Evolutionary conservation across 2,329 filamentous ascomycete species (phyloP).

Genomic region (Zymoseptoria tritici): DNA sequence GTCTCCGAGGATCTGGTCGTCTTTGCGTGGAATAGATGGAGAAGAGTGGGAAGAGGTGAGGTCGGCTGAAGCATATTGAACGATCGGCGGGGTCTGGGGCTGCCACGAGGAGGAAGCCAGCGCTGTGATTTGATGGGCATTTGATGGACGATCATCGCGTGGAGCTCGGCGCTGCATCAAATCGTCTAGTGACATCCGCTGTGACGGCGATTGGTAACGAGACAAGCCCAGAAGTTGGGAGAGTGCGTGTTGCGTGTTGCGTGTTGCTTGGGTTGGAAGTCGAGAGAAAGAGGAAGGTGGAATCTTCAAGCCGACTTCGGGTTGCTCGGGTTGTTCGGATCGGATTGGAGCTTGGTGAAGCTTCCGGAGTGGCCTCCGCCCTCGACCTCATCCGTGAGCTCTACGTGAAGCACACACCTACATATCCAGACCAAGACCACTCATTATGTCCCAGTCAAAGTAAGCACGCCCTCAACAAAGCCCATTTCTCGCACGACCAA

Average conservation of each 20-base stretch:
- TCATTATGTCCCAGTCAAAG: constrained; percentile 3
- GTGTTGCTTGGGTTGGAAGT: too few species aligned
- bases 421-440: too few species aligned
- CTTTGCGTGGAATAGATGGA: not conserved
- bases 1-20: not conserved
- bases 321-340: not conserved
- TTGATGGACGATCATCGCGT: not conserved
- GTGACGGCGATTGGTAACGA: not conserved
- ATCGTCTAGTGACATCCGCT: not conserved
- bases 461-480: not conserved
- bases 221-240: too few species aligned
- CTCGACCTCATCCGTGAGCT: not conserved
- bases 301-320: not conserved
- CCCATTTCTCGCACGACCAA: not conserved
- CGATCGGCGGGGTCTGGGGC: not conserved
- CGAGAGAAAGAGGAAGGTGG: not conserved
- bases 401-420: too few species aligned
- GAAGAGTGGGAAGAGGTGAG: not conserved
- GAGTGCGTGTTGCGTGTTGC: too few species aligned
- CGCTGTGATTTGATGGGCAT: not conserved
- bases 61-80: not conserved
- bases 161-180: not conserved
- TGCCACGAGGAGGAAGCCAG: not conserved
- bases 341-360: not conserved
- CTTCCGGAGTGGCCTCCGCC: not conserved